phyloP scores from a whole-genome alignment of 192 early-diverging fungal genomes.

The Gryganskiella cystojenkinii region DNA sequence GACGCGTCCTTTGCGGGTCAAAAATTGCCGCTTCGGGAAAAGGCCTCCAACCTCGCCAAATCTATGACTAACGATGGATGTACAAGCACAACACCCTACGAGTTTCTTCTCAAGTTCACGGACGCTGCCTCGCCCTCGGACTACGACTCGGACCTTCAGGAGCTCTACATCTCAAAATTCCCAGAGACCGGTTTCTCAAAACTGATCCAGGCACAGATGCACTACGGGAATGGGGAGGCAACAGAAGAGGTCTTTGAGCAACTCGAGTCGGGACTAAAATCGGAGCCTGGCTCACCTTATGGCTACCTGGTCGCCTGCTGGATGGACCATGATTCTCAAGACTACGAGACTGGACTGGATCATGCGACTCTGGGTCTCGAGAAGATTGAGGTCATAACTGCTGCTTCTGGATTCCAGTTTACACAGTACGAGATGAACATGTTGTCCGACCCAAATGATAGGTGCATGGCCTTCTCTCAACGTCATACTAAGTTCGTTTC shows the following conservation, averaged over 20 bases:
- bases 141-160: constrained; percentile 56
- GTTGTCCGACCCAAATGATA: too few relatives aligned
- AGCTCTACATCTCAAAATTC: constrained; percentile 55
- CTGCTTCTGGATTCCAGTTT: constrained; percentile 39
- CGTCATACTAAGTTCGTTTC: too few relatives aligned
- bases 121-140: constrained; percentile 51
- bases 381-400: constrained; percentile 30
- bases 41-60: constrained; percentile 43
- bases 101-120: constrained; percentile 59
- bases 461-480: too few relatives aligned
- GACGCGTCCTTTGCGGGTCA: constrained; percentile 17
- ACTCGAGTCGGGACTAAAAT: constrained; percentile 57
- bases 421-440: constrained; percentile 36
- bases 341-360: constrained; percentile 64
- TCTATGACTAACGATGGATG: constrained; percentile 32
- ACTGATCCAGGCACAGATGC: constrained; percentile 55
- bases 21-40: constrained; percentile 41
- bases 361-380: constrained; percentile 59
- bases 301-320: constrained; percentile 61
- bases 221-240: constrained; percentile 33
- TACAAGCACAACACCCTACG: constrained; percentile 52
- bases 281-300: constrained; percentile 50
- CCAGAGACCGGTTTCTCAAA: constrained; percentile 58
- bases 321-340: constrained; percentile 57
- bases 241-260: constrained; percentile 19